Evolutionary conservation across 192 early-diverging fungal genomes (phyloP), one percentile per base, ranked within the genome.

Genomic region (Backusella tarrabulga): DNA sequence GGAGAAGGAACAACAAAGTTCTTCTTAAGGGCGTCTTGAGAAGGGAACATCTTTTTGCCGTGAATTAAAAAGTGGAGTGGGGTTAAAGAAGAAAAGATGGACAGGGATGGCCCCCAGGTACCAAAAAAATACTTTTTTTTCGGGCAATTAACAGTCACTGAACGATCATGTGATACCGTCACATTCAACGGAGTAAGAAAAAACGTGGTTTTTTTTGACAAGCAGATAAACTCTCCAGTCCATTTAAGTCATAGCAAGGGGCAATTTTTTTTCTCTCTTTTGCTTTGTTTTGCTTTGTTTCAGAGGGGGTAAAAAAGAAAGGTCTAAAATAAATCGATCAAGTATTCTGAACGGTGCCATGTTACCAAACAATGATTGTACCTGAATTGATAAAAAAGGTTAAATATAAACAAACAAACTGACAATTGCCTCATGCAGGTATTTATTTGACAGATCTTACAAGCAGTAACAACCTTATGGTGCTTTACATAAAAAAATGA

Each of bases 1-100:
- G 77, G 42, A 68, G 84, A 73, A 52, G 78, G 73, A 72, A 81
- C 76, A 42, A 79, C 68, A 46, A 80, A 80, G 80, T 69, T 81
- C 76, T 81, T 81, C 73, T 81, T 77, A 15, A 81, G 46, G 80
- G 73, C 50, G 29, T 72, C 72, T 77, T 81, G 76, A 41, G 71
- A 73, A 32, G 80, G 80, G 77, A 78, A 81, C 80, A 81, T 80
- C 67, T 69, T 68, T 70, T 63, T 63, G 56, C 56, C 56, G 56
- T 26, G 21, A 29, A 19, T 35, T 68, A 73, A 36, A 34, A 68
- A 72, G 54, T 29, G 54, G 70, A 77, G 76, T 63, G 21, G 56
- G 9, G 56, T 63, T 63, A 63, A 63, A 63, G 56, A 32, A 63
- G 56, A 63, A 63, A 63, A 63, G 56, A 63, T 63, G 8, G 29